Percentiles rank a stretch among this genome's conserved stretches.
Evolutionary conservation across 2,329 filamentous ascomycete species (phyloP).

Genomic region (Diaporthe sp.): DNA sequence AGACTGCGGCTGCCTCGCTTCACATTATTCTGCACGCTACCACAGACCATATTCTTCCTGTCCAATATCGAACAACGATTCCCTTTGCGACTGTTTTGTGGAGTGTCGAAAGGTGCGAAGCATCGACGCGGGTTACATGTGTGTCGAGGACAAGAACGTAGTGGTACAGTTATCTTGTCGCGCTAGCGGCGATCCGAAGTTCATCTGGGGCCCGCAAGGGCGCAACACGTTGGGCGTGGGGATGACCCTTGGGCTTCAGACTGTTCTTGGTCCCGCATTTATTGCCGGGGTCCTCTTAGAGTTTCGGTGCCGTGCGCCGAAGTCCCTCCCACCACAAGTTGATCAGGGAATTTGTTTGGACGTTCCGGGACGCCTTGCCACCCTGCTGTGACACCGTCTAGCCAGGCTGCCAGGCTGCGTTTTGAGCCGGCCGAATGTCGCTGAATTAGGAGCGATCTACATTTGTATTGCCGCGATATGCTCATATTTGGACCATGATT

Average conservation of each 20-base stretch:
- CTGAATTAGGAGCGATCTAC: neutral
- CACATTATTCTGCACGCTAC: no score
- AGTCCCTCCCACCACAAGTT: neutral
- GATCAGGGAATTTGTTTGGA: neutral
- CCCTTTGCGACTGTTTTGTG: neutral
- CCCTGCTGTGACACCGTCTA: conserved; percentile 4
- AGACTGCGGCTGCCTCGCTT: neutral
- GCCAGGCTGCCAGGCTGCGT: neutral
- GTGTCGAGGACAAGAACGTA: neutral
- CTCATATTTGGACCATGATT: neutral
- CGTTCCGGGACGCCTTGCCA: conserved; percentile 9
- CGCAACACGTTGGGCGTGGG: neutral
- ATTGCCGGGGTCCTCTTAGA: neutral
- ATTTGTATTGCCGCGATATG: neutral
- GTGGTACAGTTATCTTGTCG: neutral
- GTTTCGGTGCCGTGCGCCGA: conserved; percentile 23
- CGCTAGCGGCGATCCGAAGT: conserved; percentile 5
- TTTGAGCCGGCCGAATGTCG: neutral
- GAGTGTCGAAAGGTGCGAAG: no score
- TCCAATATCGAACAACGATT: neutral
- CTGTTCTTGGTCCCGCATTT: neutral
- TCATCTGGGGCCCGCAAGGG: neutral
- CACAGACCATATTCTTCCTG: no score
- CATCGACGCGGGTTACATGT: neutral
- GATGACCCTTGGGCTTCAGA: conserved; percentile 1